phyloP scores from a whole-genome alignment of 2,329 filamentous ascomycete species.

The Microcyclospora pomicola region DNA sequence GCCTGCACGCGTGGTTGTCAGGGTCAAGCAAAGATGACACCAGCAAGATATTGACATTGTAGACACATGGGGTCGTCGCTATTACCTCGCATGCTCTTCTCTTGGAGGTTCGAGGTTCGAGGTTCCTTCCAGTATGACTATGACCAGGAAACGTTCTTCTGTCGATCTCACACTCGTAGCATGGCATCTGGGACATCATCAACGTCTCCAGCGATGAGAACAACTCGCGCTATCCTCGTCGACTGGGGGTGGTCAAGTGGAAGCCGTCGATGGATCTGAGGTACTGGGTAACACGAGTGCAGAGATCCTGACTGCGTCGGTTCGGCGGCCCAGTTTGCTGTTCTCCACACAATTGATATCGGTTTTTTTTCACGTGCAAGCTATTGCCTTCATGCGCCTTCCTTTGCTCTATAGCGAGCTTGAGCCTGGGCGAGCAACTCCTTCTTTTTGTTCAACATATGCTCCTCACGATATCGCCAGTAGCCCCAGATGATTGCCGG shows the following conservation, averaged over 20 bases:
- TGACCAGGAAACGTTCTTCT: too few species aligned
- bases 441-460: constrained; percentile 21
- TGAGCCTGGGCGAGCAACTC: constrained; percentile 17
- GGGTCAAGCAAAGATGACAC: too few species aligned
- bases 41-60: too few species aligned
- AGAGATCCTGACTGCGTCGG: not conserved
- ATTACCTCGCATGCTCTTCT: too few species aligned
- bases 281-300: not conserved
- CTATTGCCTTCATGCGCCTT: not conserved
- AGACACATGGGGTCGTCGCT: too few species aligned
- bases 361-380: not conserved
- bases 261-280: not conserved
- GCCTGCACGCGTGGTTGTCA: too few species aligned
- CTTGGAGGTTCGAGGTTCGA: too few species aligned
- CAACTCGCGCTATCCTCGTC: not conserved
- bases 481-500: constrained; percentile 18
- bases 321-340: too few species aligned
- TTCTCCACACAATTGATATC: too few species aligned
- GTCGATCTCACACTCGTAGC: too few species aligned
- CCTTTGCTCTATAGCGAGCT: constrained; percentile 6
- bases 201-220: not conserved
- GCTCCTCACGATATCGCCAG: constrained; percentile 19
- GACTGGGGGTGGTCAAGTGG: not conserved
- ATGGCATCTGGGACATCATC: not conserved
- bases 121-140: too few species aligned